phyloP scores from a whole-genome alignment of 495 filamentous ascomycete genomes.

The Tuber umbilicatum region DNA sequence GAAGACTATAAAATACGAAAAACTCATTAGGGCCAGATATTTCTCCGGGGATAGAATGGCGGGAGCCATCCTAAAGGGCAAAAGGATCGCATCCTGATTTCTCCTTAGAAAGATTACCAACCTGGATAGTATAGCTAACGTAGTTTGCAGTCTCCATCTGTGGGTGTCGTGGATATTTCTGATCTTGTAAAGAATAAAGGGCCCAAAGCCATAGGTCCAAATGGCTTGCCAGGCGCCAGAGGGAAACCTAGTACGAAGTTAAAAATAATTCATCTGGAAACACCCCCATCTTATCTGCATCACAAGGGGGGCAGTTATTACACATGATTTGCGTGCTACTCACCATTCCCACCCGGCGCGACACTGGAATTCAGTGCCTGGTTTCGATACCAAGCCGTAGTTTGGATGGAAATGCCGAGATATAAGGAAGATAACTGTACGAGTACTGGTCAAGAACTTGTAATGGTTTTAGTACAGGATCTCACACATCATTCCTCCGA shows the following conservation, averaged over 20 bases:
- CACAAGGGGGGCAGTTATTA: neutral
- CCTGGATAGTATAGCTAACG: conserved; percentile 39
- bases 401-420: conserved; percentile 30
- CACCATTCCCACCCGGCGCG: conserved; percentile 39
- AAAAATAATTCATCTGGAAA: conserved; percentile 22
- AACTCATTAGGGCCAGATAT: conserved; percentile 9
- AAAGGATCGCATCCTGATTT: neutral
- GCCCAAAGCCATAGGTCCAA: conserved; percentile 38
- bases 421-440: conserved; percentile 30
- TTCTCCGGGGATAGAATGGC: neutral
- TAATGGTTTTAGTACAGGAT: conserved; percentile 6
- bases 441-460: conserved; percentile 22
- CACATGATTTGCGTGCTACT: conserved; percentile 15
- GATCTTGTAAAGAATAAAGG: conserved; percentile 39
- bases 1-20: conserved; percentile 16
- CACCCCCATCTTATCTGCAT: neutral
- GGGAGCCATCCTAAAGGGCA: neutral
- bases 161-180: conserved; percentile 40
- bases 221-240: conserved; percentile 35
- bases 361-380: conserved; percentile 21
- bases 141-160: conserved; percentile 38
- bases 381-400: conserved; percentile 26
- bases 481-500: neutral
- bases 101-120: conserved; percentile 11
- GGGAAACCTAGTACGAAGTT: conserved; percentile 28